Conservation (phyloP, 2,329 filamentous ascomycete species). For the Purpureocillium lavendulum region DNA sequence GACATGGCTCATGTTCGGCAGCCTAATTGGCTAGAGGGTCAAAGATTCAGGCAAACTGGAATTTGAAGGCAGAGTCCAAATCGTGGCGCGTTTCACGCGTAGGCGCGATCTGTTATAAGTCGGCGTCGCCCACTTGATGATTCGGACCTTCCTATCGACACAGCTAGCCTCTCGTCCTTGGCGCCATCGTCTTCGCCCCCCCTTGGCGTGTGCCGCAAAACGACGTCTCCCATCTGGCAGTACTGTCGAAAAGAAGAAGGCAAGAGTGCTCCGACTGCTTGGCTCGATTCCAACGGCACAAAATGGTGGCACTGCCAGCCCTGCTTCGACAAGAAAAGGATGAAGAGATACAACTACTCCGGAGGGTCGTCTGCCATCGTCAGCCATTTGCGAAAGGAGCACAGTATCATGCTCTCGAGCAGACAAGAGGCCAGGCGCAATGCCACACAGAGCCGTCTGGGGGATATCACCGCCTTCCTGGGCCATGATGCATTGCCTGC, state of each 20-base stretch:
- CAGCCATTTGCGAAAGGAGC: not conserved
- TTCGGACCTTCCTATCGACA: too few relatives aligned
- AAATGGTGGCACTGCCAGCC: constrained; percentile 3
- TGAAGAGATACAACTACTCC: constrained; percentile 1
- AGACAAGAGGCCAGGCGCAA: not conserved
- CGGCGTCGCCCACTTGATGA: too few relatives aligned
- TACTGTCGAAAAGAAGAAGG: not conserved
- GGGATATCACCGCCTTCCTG: not conserved
- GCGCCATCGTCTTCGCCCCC: too few relatives aligned
- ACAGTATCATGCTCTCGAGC: not conserved
- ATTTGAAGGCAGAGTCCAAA: too few relatives aligned
- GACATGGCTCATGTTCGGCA: too few relatives aligned
- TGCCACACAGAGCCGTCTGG: not conserved
- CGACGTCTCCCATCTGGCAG: too few relatives aligned
- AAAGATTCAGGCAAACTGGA: too few relatives aligned
- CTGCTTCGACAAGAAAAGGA: constrained; percentile 2
- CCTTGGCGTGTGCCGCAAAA: too few relatives aligned
- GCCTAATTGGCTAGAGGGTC: too few relatives aligned
- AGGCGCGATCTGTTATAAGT: too few relatives aligned
- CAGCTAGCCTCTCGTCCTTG: too few relatives aligned
- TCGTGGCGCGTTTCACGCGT: too few relatives aligned
- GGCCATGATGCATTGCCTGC: not conserved
- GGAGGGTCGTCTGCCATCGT: constrained; percentile 1
- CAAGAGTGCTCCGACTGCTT: not conserved
- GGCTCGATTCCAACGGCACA: not conserved